Base-by-base conservation (phyloP, 257 asterid species). In the Avicennia marina region DNA sequence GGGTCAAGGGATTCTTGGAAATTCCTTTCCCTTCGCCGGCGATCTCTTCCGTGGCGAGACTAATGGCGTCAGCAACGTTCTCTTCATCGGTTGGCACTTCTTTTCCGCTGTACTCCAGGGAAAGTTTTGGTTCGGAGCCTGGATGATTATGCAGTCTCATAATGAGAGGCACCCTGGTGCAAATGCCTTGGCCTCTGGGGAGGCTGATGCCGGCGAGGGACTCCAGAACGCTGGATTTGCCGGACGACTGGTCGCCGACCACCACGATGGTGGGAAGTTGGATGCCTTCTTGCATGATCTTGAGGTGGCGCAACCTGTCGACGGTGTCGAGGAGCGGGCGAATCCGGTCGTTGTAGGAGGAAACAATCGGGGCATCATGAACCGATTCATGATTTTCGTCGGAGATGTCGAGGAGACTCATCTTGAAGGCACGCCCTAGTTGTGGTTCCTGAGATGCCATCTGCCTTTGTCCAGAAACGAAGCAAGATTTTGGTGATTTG, bases 121-220 rank as follows among this genome's bases (percentile, higher is more conserved):
- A 64, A 11, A 78, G 72, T 27, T 69, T 40, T 0, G 79, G 65
- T 12, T 17, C 0, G 1, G 68, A 44, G 5, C 32, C 43, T 0
- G 16, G 11, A 20, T 77, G 69, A 15, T 71, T 64, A 20, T 77
- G 62, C 2, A 77, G 64, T 33, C 78, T 29, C 77, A 78, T 68
- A 0, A 78, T 66, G 34, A 78, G 78, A 0, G 84, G 81, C 2
- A 65, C 84, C 7, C 84, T 39, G 11, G 81, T 78, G 70, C 81
- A 78, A 24, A 78, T 75, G 1, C 82, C 85, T 44, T 78, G 79
- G 49, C 80, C 86, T 21, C 82, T 52, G 19, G 80, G 86, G 43
- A 79, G 82, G 74, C 80, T 62, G 54, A 75, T 79, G 2, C 86
- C 76, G 2, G 81, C 76, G 10, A 78, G 74, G 8, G 81, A 78